Conservation (phyloP, 225 moss, liverwort and hornwort species). For the Polytrichum commune region DNA sequence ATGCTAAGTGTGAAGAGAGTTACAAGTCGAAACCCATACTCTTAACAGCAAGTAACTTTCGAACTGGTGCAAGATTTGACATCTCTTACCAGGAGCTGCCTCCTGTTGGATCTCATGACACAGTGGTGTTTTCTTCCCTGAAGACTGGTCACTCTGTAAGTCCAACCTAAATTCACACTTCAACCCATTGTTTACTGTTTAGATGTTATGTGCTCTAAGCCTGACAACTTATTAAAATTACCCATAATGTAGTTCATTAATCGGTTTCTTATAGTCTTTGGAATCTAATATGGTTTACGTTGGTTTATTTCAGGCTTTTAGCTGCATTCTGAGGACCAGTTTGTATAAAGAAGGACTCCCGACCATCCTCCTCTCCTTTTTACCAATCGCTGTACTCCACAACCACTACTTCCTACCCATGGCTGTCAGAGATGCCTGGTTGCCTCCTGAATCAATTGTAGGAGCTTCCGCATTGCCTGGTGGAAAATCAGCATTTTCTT, state of each 20-base stretch:
- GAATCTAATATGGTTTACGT: background rate
- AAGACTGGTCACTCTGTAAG: constrained; percentile 17
- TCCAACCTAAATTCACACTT: background rate
- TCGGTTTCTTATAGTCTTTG: background rate
- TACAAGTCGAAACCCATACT: constrained; percentile 17
- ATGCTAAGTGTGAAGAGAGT: constrained; percentile 1
- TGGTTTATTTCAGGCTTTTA: constrained; percentile 12
- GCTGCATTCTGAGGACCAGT: constrained; percentile 21
- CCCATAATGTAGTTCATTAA: background rate
- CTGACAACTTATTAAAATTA: background rate
- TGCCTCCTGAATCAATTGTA: constrained; percentile 17
- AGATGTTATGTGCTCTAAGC: background rate
- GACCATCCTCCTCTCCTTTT: constrained; percentile 15
- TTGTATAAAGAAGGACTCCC: constrained; percentile 17
- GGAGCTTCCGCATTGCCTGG: constrained; percentile 12
- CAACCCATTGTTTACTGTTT: background rate
- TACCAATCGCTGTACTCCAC: constrained; percentile 20
- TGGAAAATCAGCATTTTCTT: constrained; percentile 13
- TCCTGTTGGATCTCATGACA: constrained; percentile 19
- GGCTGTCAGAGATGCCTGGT: constrained; percentile 16
- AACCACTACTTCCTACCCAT: constrained; percentile 13
- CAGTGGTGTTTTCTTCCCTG: constrained; percentile 11
- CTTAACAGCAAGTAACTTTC: constrained; percentile 15
- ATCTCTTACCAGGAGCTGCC: constrained; percentile 22
- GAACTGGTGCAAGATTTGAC: constrained; percentile 19